Percentiles rank a stretch among this genome's conserved stretches.
phyloP scores from a whole-genome alignment of 768 basidiomycete species.

The Boletus insuetus region DNA sequence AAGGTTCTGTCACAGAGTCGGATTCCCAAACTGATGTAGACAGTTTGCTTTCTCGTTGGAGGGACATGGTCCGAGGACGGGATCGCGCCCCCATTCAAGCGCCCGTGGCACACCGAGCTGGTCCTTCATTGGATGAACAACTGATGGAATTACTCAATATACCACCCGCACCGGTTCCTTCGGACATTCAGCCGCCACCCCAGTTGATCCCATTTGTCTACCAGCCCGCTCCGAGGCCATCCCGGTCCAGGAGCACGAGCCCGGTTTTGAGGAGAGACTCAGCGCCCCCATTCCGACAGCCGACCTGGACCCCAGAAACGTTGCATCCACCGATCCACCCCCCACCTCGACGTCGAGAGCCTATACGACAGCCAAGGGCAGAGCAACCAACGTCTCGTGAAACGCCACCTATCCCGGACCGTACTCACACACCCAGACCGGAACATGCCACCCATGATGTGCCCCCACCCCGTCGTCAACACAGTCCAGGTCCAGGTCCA shows the following conservation, averaged over 20 bases:
- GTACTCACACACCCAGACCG: slow-evolving; percentile 6
- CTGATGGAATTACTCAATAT: slow-evolving; percentile 60
- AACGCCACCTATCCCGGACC: slow-evolving; percentile 1
- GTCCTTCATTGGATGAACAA: slow-evolving; percentile 56
- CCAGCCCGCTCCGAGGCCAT: slow-evolving; percentile 42
- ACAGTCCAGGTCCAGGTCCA: slow-evolving; percentile 18
- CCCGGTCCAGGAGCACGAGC: slow-evolving; percentile 42
- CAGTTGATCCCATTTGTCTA: slow-evolving; percentile 53
- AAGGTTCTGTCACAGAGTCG: slow-evolving; percentile 32
- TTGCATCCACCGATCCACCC: slow-evolving; percentile 10
- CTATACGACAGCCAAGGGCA: not conserved
- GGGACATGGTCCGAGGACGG: slow-evolving; percentile 23
- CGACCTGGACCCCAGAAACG: slow-evolving; percentile 20
- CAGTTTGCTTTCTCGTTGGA: slow-evolving; percentile 28
- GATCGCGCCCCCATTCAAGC: slow-evolving; percentile 40
- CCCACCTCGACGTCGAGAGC: slow-evolving; percentile 1
- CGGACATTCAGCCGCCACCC: slow-evolving; percentile 48
- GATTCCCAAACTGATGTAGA: slow-evolving; percentile 27
- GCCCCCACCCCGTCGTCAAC: slow-evolving; percentile 15
- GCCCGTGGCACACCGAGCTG: slow-evolving; percentile 41
- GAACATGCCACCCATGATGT: not conserved
- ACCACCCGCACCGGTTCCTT: slow-evolving; percentile 37
- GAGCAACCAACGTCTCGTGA: not conserved
- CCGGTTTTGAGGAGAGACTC: slow-evolving; percentile 29
- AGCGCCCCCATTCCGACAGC: slow-evolving; percentile 28